These are phyloP conservation scores for Apiospora arundinis DNA, from an alignment of 2,329 filamentous ascomycete genomes.

Conservation along the genomic window DNA sequence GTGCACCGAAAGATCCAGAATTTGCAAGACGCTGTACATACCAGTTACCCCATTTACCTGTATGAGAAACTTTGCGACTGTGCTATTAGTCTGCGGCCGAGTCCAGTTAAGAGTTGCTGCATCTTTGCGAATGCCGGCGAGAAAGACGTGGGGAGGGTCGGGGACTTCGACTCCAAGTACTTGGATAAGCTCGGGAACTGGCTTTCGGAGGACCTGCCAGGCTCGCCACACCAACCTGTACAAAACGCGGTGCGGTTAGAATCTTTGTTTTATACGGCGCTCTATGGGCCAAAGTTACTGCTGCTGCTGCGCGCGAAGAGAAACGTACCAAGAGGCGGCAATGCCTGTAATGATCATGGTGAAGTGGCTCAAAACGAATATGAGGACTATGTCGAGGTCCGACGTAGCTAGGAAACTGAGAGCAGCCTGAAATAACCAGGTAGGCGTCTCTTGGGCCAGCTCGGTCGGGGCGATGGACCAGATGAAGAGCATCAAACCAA, in stretches of 20 bases:
- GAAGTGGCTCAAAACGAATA: conserved; percentile 54
- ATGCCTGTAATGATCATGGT: conserved; percentile 62
- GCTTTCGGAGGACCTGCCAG: conserved; percentile 87
- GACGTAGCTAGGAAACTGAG: conserved; percentile 46
- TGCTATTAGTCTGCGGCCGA: conserved; percentile 66
- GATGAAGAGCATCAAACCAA: conserved; percentile 48
- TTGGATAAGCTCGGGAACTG: conserved; percentile 87
- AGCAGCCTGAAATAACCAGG: conserved; percentile 42
- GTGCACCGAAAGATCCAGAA: background rate
- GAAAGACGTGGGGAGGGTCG: conserved; percentile 84
- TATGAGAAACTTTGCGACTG: conserved; percentile 86
- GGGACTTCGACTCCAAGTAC: conserved; percentile 95
- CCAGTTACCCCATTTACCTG: conserved; percentile 93
- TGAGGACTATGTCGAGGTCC: conserved; percentile 54
- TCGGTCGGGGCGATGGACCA: conserved; percentile 49
- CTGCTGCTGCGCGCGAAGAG: conserved; percentile 25
- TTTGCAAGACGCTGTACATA: conserved; percentile 47
- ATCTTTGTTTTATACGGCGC: background rate
- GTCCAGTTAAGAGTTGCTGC: conserved; percentile 93
- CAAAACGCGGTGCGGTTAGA: conserved; percentile 16
- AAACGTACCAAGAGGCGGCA: conserved; percentile 59
- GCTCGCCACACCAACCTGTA: conserved; percentile 82
- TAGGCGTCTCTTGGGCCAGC: conserved; percentile 44
- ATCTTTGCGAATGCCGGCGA: conserved; percentile 87
- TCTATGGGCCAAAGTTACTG: background rate